Conservation (phyloP, 1,139 yeast species). For the Debaryomyces nepalensis region DNA sequence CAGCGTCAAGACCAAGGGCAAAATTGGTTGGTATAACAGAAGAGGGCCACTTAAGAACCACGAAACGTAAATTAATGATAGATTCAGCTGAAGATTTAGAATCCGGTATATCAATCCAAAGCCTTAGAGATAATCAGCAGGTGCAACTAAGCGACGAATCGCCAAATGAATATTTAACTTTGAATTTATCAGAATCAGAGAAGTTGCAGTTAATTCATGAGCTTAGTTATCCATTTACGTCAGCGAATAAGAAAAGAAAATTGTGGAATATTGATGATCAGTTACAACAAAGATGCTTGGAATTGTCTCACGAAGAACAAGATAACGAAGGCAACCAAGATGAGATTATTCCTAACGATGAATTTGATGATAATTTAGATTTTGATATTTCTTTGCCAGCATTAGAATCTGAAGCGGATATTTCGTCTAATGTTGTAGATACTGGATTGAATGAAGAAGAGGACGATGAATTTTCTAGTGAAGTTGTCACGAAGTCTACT, state of each 20-base stretch:
- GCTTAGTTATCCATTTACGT: slow-evolving; percentile 34
- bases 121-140: slow-evolving; percentile 38
- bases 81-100: slow-evolving; percentile 41
- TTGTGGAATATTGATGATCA: slow-evolving; percentile 44
- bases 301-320: slow-evolving; percentile 22
- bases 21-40: slow-evolving; percentile 42
- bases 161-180: slow-evolving; percentile 24
- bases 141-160: slow-evolving; percentile 22
- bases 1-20: slow-evolving; percentile 26
- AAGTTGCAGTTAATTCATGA: slow-evolving; percentile 43
- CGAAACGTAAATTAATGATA: slow-evolving; percentile 43
- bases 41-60: slow-evolving; percentile 44
- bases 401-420: slow-evolving; percentile 28
- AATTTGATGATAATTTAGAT: slow-evolving; percentile 33
- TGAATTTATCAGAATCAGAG: slow-evolving; percentile 36
- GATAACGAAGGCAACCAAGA: slow-evolving; percentile 23
- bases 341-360: too few relatives aligned
- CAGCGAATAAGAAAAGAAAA: slow-evolving; percentile 26
- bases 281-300: slow-evolving; percentile 36
- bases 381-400: slow-evolving; percentile 49
- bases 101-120: slow-evolving; percentile 40
- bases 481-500: slow-evolving; percentile 44
- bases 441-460: slow-evolving; percentile 18
- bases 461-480: slow-evolving; percentile 15
- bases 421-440: slow-evolving; percentile 11